Base-by-base conservation (phyloP, 164 flowering plant species). In the Houttuynia cordata region DNA sequence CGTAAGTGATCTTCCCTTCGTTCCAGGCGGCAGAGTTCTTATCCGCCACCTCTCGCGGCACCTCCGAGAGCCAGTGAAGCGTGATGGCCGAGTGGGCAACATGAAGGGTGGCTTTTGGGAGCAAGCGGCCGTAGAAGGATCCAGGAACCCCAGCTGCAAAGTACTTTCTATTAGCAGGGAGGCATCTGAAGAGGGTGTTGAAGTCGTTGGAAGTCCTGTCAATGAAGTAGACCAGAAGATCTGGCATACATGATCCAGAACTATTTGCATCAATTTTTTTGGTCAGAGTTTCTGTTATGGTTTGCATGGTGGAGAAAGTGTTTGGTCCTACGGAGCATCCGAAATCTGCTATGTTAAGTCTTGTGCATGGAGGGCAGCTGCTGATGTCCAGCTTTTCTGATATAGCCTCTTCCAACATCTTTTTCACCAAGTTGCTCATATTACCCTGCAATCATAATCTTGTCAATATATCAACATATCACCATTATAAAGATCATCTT, bases 241-340 rank as follows among this genome's bases (percentile, higher is more conserved):
- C 37, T 8, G 57, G 57, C 57, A 21, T 13, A 14, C 49, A 2
- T 45, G 49, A 45, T 2, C 14, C 17, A 1, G 49, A 20, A 20
- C 56, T 13, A 20, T 53, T 23, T n/a, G 60, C 18, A 13, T 18
- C 45, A 21, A 25, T n/a, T 37, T 57, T 57, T 21, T 13, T 45
- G 18, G 61, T 69, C 41, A 75, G 34, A 0, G 75, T 70, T 24
- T 73, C 74, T 19, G 71, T 37, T 4, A 78, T 75, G 41, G 59
- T 59, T 14, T 73, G 53, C 8, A 77, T 63, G 0, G 69, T 68
- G 21, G 62, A 3, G 67, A 77, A 73, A 0, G 79, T 75, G 64
- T 75, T 79, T 15, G 79, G 76, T 49, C 80, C 83, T 0, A 61
- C 56, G 0, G 80, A 64, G 24, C 80, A 79, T 4, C 82, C 78